Evolutionary conservation across 768 basidiomycete species (phyloP), one percentile per base, ranked within the genome.

Genomic region (Russula sp.): DNA sequence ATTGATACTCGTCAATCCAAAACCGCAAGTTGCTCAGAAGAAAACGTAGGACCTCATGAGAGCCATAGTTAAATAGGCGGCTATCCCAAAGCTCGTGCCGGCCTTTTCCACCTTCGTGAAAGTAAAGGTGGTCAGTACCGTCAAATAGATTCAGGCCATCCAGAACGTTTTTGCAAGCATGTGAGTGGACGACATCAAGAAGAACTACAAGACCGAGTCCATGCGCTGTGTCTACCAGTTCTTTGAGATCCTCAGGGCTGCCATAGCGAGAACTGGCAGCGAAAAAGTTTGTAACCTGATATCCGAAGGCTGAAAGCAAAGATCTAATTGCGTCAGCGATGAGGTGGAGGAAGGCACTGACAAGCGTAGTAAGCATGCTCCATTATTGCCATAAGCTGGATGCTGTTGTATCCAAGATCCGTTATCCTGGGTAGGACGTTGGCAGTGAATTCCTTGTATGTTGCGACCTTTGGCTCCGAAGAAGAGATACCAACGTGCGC

Each of bases 371-470:
- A 98, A 2, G 95, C 90, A 71, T 98, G 94, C 72, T 97, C 94
- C 93, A 97, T 95, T 62, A 97, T 79, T 16, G 93, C 97, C 97
- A 99, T 99, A 68, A 98, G 81, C 75, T 99, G 97, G 65, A 99
- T 98, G 57, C 86, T 84, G 71, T 98, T 99, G 75, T 99, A 99
- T 9, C 94, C 97, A 29, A 98, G 80, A 60, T 84, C 84, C 72
- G 86, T 86, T 72, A 99, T 98, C 64, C 95, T 81, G 48, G 90
- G 90, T 20, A 99, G 79, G 49, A 90, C 75, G 70, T 96, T 81
- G 58, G 76, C 74, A 32, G 93, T 95, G 69, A 99, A 99, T 74
- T 98, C 97, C 71, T 88, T 93, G 81, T 98, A 99, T 3, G 90
- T 90, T 13, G 94, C 97, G 34, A 98, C 91, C 59, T 91, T 80